Evolutionary conservation across 208 protist genomes (phyloP).

Genomic region (Trypanosoma rangeli): DNA sequence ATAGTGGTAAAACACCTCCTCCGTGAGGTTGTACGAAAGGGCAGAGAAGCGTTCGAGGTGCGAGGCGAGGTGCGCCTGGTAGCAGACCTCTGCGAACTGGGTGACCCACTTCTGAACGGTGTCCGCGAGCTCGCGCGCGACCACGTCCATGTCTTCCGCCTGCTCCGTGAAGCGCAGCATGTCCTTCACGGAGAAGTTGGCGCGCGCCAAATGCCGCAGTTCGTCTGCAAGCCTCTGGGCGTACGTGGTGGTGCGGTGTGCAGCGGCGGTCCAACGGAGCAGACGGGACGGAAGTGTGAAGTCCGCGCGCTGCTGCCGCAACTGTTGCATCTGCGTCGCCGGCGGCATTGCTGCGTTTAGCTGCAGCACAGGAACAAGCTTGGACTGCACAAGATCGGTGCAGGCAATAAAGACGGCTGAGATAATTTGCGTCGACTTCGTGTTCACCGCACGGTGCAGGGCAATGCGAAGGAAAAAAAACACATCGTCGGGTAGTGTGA

Average conservation of each 20-base stretch:
- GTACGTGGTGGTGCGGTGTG: conserved; percentile 52
- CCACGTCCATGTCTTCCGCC: conserved; percentile 49
- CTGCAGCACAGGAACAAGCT: conserved; percentile 52
- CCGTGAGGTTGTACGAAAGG: conserved; percentile 62
- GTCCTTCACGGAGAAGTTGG: conserved; percentile 35
- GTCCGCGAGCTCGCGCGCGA: conserved; percentile 18
- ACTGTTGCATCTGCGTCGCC: conserved; percentile 10
- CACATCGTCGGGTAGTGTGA: conserved; percentile 78
- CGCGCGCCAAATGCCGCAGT: conserved; percentile 46
- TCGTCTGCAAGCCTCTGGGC: conserved; percentile 52
- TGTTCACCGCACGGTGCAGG: conserved; percentile 76
- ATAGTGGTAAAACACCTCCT: conserved; percentile 78
- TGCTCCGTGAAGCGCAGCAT: conserved; percentile 68
- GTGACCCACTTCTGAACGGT: conserved; percentile 10
- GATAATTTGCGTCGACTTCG: conserved; percentile 77
- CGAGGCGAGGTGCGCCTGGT: conserved; percentile 24
- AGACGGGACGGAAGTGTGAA: conserved; percentile 32
- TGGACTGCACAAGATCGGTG: conserved; percentile 55
- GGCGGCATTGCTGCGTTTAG: conserved; percentile 27
- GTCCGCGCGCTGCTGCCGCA: conserved; percentile 3
- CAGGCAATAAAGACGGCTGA: conserved; percentile 74
- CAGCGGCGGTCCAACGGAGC: conserved; percentile 58
- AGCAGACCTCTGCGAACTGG: conserved; percentile 19
- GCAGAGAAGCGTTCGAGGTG: conserved; percentile 57
- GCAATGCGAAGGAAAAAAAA: conserved; percentile 87